A percentile compares a stretch with the other conserved stretches of the same genome.
phyloP scores from a whole-genome alignment of 1,284 basidiomycete species.

The Mycosarcoma mackinlayi region DNA sequence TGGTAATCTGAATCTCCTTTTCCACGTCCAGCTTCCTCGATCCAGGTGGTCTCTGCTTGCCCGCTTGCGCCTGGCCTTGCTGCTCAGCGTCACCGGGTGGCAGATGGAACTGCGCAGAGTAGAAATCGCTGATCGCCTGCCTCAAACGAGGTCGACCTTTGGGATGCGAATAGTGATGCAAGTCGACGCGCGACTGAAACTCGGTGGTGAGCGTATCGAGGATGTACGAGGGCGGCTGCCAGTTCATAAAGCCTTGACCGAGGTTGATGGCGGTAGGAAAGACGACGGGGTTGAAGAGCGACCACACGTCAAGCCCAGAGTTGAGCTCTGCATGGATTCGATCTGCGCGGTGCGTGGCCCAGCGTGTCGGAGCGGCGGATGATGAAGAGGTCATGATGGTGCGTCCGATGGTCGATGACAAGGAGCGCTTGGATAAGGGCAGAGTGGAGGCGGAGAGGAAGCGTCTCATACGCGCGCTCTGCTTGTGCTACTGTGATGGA shows the following conservation, averaged over 20 bases:
- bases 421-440: not conserved
- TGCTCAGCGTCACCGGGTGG: slow-evolving; percentile 51
- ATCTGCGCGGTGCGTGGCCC: slow-evolving; percentile 34
- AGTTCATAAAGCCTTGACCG: slow-evolving; percentile 68
- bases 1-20: slow-evolving; percentile 89
- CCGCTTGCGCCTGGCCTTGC: slow-evolving; percentile 10
- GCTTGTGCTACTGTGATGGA: too few relatives aligned
- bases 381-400: slow-evolving; percentile 31
- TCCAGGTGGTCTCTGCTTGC: slow-evolving; percentile 49
- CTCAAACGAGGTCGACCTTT: slow-evolving; percentile 61
- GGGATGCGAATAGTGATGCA: slow-evolving; percentile 66
- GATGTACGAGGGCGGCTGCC: slow-evolving; percentile 60
- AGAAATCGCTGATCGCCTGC: slow-evolving; percentile 54
- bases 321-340: slow-evolving; percentile 57
- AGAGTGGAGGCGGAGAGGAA: not conserved
- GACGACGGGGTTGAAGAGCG: slow-evolving; percentile 63
- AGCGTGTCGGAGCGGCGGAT: slow-evolving; percentile 20
- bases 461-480: slow-evolving; percentile 19
- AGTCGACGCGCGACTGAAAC: slow-evolving; percentile 48
- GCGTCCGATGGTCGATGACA: slow-evolving; percentile 2
- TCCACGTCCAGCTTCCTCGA: slow-evolving; percentile 82
- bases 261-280: slow-evolving; percentile 66
- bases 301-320: slow-evolving; percentile 64
- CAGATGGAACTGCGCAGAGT: slow-evolving; percentile 48
- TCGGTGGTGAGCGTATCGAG: slow-evolving; percentile 46